Conservation (phyloP, 768 basidiomycete species). For the Lactarius sp. region DNA sequence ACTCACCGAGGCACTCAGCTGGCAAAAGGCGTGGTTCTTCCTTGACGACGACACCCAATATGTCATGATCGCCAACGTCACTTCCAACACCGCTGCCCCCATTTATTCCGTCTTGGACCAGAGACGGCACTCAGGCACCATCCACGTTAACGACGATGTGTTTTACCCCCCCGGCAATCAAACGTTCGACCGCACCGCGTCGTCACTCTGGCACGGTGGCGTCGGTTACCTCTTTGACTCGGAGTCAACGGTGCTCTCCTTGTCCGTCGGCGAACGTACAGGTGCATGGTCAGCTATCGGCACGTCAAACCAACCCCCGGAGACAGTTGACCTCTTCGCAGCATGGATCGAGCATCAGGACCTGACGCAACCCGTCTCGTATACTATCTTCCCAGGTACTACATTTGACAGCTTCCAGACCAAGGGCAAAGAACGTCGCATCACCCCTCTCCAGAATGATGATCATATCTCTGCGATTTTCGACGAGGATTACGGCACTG, state of each 20-base stretch:
- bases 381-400: slow-evolving; percentile 53
- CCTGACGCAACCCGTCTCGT: slow-evolving; percentile 34
- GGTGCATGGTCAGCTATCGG: slow-evolving; percentile 56
- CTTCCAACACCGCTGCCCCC: slow-evolving; percentile 40
- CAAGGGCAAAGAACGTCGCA: slow-evolving; percentile 31
- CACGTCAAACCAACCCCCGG: slow-evolving; percentile 47
- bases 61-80: slow-evolving; percentile 53
- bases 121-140: slow-evolving; percentile 40
- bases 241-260: slow-evolving; percentile 31
- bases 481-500: slow-evolving; percentile 39
- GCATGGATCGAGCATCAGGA: slow-evolving; percentile 51
- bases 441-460: slow-evolving; percentile 41
- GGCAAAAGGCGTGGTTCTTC: slow-evolving; percentile 75
- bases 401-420: slow-evolving; percentile 36
- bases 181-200: slow-evolving; percentile 30
- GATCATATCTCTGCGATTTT: slow-evolving; percentile 45
- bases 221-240: slow-evolving; percentile 55
- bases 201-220: slow-evolving; percentile 57
- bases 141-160: slow-evolving; percentile 40
- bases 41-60: slow-evolving; percentile 57
- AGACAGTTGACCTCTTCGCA: slow-evolving; percentile 57
- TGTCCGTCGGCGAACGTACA: slow-evolving; percentile 44
- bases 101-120: slow-evolving; percentile 68
- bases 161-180: slow-evolving; percentile 8
- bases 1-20: slow-evolving; percentile 45